Conservation (phyloP, 805 yeast genomes). For the Saccharomycopsis sp. region DNA sequence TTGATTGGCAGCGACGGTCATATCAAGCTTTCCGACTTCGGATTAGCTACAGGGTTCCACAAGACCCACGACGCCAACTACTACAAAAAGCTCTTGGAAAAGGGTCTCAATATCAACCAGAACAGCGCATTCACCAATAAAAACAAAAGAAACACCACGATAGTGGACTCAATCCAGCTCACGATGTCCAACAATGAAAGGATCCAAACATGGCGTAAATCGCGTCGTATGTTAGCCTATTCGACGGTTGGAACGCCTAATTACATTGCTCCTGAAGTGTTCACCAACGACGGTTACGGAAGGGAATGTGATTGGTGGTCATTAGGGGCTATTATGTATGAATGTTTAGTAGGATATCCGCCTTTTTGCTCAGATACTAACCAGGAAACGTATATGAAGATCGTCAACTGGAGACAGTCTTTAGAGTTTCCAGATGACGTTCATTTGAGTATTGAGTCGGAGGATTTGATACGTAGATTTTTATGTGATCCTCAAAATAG, state of each 20-base stretch:
- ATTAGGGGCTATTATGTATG: conserved; percentile 92
- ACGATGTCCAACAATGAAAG: conserved; percentile 94
- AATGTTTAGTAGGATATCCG: conserved; percentile 95
- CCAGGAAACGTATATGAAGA: conserved; percentile 87
- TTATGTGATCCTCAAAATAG: conserved; percentile 75
- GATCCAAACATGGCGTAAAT: conserved; percentile 93
- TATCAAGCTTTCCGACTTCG: conserved; percentile 67
- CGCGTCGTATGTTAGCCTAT: conserved; percentile 88
- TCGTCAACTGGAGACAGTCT: conserved; percentile 85
- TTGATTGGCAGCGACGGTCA: conserved; percentile 75
- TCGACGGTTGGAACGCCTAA: conserved; percentile 97
- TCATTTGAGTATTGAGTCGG: conserved; percentile 82
- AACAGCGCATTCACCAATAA: conserved; percentile 6
- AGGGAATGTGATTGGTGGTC: conserved; percentile 99
- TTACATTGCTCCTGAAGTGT: conserved; percentile 93
- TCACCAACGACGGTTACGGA: conserved; percentile 88
- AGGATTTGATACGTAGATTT: conserved; percentile 72
- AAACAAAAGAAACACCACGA: conserved; percentile 22
- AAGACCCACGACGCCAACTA: conserved; percentile 88
- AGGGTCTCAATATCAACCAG: conserved; percentile 28
- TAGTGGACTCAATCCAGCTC: conserved; percentile 64
- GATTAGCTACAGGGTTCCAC: conserved; percentile 84
- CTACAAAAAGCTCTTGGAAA: conserved; percentile 74
- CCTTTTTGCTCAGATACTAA: conserved; percentile 95
- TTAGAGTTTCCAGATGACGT: conserved; percentile 86